A percentile compares a stretch with the other conserved stretches of the same genome.
phyloP scores from a whole-genome alignment of 768 basidiomycete species.

The Terana coerulea region DNA sequence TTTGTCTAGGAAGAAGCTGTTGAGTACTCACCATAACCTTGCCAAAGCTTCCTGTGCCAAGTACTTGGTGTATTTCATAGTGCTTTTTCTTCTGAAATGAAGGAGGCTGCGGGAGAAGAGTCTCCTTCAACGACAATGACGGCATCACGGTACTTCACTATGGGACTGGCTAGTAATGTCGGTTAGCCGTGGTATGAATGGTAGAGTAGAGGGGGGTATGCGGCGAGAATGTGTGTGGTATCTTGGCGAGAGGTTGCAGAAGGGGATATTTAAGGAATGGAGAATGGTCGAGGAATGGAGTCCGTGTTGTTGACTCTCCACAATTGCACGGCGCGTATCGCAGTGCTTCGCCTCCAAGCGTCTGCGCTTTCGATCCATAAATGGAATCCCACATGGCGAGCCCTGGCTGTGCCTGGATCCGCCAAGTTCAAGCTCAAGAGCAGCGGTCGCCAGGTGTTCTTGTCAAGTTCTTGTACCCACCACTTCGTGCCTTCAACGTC shows the following conservation, averaged over 20 bases:
- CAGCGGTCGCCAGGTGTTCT: no score
- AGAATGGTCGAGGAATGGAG: background rate
- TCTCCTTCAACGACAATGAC: constrained; percentile 37
- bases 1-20: background rate
- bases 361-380: no score
- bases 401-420: no score
- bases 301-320: background rate
- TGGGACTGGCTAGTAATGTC: background rate
- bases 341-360: no score
- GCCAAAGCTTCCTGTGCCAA: constrained; percentile 87
- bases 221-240: background rate
- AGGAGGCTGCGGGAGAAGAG: constrained; percentile 76
- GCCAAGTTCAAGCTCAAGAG: no score
- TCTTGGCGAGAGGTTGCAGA: background rate
- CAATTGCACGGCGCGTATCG: background rate
- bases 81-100: constrained; percentile 85
- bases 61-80: constrained; percentile 66
- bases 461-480: no score
- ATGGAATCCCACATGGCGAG: no score
- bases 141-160: no score
- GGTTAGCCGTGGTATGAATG: background rate
- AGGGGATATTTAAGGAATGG: background rate
- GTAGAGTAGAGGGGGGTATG: background rate
- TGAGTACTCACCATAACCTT: constrained; percentile 74
- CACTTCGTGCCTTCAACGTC: no score